phyloP scores from a whole-genome alignment of 345 rosid species.

The Euphorbia peplus region DNA sequence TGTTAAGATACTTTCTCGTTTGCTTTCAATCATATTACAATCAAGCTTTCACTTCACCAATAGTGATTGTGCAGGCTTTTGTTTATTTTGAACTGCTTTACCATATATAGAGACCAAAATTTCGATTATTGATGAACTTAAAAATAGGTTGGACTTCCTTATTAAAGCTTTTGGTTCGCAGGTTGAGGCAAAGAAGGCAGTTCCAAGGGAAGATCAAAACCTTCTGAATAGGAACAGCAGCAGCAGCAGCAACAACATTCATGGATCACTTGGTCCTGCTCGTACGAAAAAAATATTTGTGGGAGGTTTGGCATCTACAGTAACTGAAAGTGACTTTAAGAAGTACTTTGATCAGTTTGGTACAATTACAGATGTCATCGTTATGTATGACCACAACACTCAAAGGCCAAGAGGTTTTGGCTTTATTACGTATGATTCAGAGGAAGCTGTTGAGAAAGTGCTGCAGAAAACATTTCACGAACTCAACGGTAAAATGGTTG shows the following conservation, averaged over 20 bases:
- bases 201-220: constrained; percentile 82
- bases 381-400: constrained; percentile 92
- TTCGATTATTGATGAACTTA: not conserved
- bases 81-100: constrained; percentile 15
- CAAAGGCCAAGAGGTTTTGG: constrained; percentile 96
- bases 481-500: constrained; percentile 92
- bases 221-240: constrained; percentile 47
- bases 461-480: constrained; percentile 77
- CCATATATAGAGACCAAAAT: not conserved
- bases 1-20: not conserved
- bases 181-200: constrained; percentile 99
- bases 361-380: constrained; percentile 78
- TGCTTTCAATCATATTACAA: not conserved
- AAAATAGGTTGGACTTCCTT: not conserved
- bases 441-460: constrained; percentile 77
- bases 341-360: constrained; percentile 87
- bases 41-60: not conserved
- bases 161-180: constrained; percentile 30
- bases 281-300: constrained; percentile 83
- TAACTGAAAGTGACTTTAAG: constrained; percentile 74
- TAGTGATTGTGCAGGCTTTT: constrained; percentile 3
- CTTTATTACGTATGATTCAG: constrained; percentile 76
- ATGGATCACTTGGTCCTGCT: constrained; percentile 62
- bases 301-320: constrained; percentile 86
- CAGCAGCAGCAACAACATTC: constrained; percentile 43